Evolutionary conservation across 176 grass and related monocot species (phyloP), one percentile per base, ranked within the genome.

Genomic region (Paspalum vaginatum): DNA sequence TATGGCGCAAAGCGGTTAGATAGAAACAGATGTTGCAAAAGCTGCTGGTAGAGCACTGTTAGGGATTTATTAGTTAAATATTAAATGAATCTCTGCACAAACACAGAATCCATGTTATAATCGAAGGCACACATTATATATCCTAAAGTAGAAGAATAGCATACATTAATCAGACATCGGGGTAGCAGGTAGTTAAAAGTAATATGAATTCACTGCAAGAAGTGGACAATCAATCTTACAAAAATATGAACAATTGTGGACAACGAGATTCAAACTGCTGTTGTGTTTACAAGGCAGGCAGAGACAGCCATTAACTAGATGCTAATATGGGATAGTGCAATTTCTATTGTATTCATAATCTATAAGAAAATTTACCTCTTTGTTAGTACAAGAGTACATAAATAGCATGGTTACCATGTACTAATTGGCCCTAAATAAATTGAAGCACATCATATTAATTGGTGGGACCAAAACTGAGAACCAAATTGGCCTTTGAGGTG

Each of bases 1-100:
- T 94, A 88, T 32, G 53, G 20, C 72, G 62, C 61, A 71, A 86
- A 84, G 67, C 49, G 78, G 51, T 65, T 79, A 82, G 61, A 61
- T 58, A 84, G 55, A 69, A 85, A 48, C 5, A 80, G 40, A 54
- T 64, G n/a, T 40, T 32, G 13, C 40, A 70, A 81, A 79, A 79
- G 64, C 69, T 78, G 44, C 18, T 49, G 39, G 63, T 13, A 49
- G 57, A 24, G 50, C 25, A 69, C 44, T 43, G 37, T 5, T 11
- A 27, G 9, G 40, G 78, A 79, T 4, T 81, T 38, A 46, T 17
- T 56, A 58, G 3, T 58, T 24, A 87, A 40, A 63, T 81, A 62
- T 63, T 85, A 83, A 32, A 62, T 17, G 11, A 76, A 77, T 87
- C 11, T 57, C 38, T 57, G 41, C 41, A 55, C n/a, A 58, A 21